A percentile compares a stretch with the other conserved stretches of the same genome.
These are phyloP conservation scores for Fusarium fracticaudum DNA, from an alignment of 2,329 filamentous ascomycete species.

Conservation along the genomic window DNA sequence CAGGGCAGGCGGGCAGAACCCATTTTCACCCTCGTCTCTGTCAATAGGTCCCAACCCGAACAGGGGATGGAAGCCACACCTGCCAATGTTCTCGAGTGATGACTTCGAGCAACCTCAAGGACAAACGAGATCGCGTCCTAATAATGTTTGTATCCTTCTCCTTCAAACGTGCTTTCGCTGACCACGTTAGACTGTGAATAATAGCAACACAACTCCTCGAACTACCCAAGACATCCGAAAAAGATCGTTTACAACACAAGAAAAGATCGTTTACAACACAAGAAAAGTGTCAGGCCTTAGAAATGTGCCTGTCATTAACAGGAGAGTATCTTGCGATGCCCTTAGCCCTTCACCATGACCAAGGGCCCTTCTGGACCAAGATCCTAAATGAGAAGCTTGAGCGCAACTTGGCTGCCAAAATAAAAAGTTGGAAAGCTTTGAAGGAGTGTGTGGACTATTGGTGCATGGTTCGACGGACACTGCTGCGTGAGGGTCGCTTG, in stretches of 20 bases:
- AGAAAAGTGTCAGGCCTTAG: neutral
- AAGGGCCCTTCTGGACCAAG: neutral
- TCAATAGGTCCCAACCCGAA: neutral
- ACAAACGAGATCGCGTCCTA: neutral
- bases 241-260: neutral
- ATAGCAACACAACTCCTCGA: neutral
- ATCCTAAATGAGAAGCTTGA: neutral
- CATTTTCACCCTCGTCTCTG: accelerated
- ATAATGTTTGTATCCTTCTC: accelerated
- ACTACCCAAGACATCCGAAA: neutral
- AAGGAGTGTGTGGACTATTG: neutral
- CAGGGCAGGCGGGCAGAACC: neutral
- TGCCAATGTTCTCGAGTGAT: accelerated
- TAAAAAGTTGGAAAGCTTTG: neutral
- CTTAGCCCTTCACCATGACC: accelerated
- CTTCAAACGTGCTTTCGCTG: neutral
- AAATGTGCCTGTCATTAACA: neutral
- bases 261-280: accelerated
- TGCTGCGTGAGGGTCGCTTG: neutral
- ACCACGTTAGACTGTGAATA: neutral
- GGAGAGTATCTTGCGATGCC: neutral
- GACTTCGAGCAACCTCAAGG: neutral
- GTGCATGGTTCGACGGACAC: accelerated
- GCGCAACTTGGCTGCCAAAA: accelerated
- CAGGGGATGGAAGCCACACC: no score